Evolutionary conservation across 1,284 basidiomycete genomes (phyloP), one percentile per base, ranked within the genome.

Genomic region (Boletus holoroseus): DNA sequence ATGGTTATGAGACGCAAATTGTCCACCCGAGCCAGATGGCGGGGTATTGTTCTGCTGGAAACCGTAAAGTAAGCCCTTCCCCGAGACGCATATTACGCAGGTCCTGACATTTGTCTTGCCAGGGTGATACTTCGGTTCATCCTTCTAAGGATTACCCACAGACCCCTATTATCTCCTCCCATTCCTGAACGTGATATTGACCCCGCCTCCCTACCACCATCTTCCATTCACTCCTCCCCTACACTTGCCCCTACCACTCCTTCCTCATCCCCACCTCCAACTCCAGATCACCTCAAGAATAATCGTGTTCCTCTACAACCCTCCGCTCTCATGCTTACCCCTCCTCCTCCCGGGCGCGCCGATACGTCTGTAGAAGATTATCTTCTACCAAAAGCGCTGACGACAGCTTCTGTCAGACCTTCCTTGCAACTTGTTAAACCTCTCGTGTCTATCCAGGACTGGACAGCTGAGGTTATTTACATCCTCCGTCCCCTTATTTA

Each of bases 131-230:
- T 94, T 43, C 85, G 88, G 18, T 69, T 93, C 15, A 59, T 81
- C 12, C 71, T 95, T 26, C 67, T 95, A 32, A 74, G 76, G 47
- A 76, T 87, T 53, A 93, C 91, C 1, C 77, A 76, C 47, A 77
- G 88, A 53, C 90, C 92, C 5, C 63, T 91, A 24, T 68, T 94
- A 11, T 76, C 77, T 7, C 84, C 85, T 2, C 83, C 87, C 9
- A 82, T 91, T 43, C 91, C 92, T 15, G 88, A 92, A 66, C 80
- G 91, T 47, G 90, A 93, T 61, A 79, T 91, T 57, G 92, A 94
- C 66, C 83, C 86, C 5, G 73, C 85, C 3, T 73, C 77, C 32
- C 63, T 91, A 24, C 77, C 85, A 7, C 67, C 80, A 8, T 73
- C 79, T 31, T 80, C 76, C 28, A 71, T 71, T 39, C 64, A 74